A percentile compares a stretch with the other conserved stretches of the same genome.
Conservation (phyloP, 495 filamentous ascomycete genomes). For the Aspergillus bridgeri region DNA sequence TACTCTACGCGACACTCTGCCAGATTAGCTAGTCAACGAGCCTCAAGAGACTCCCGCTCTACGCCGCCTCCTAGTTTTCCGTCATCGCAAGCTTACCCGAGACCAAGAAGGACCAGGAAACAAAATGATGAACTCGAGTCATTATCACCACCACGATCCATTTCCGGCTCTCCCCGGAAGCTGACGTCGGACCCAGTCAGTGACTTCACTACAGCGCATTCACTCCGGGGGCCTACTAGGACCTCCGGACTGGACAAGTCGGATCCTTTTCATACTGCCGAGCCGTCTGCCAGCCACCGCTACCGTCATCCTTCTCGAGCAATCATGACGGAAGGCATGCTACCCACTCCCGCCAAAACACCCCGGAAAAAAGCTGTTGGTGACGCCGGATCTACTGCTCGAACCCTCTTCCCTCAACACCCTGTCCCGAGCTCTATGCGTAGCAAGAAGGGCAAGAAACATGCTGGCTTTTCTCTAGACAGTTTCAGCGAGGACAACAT, state of each 20-base stretch:
- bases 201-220: slow-evolving; percentile 12
- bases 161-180: slow-evolving; percentile 50
- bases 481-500: slow-evolving; percentile 57
- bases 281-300: slow-evolving; percentile 14
- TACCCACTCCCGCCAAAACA: slow-evolving; percentile 90
- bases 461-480: slow-evolving; percentile 64
- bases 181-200: slow-evolving; percentile 28
- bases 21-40: slow-evolving; percentile 43
- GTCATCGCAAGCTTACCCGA: slow-evolving; percentile 13
- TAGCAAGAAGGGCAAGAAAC: slow-evolving; percentile 51
- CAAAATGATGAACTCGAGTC: slow-evolving; percentile 17
- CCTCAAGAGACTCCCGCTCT: slow-evolving; percentile 27
- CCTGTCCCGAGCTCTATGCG: slow-evolving; percentile 43
- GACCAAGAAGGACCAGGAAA: slow-evolving; percentile 21
- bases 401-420: slow-evolving; percentile 63
- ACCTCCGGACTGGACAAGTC: slow-evolving; percentile 12
- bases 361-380: slow-evolving; percentile 62
- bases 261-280: slow-evolving; percentile 20
- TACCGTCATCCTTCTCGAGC: slow-evolving; percentile 20
- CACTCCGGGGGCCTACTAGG: slow-evolving; percentile 17
- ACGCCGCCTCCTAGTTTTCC: slow-evolving; percentile 34
- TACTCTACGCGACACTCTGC: slow-evolving; percentile 53
- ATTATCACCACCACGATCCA: slow-evolving; percentile 37
- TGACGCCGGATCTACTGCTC: slow-evolving; percentile 62
- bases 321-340: slow-evolving; percentile 47